These are phyloP conservation scores for Pythium aristosporum DNA, from an alignment of 352 stramenopile species.

Conservation along the genomic window DNA sequence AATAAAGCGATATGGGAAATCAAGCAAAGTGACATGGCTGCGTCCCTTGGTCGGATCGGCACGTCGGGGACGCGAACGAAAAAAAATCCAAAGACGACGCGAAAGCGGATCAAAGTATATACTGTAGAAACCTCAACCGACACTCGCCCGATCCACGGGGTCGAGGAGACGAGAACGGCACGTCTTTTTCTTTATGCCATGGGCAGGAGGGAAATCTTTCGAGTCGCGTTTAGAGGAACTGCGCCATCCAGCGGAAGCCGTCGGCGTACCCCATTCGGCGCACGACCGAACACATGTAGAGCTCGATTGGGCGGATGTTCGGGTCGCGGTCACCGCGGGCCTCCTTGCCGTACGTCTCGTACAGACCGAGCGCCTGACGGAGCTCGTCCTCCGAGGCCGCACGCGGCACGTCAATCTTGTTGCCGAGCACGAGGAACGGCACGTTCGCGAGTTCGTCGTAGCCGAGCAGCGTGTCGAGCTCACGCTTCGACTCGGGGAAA, in stretches of 20 bases:
- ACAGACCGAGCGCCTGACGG: conserved; percentile 93
- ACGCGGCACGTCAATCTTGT: conserved; percentile 99
- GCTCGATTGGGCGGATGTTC: conserved; percentile 95
- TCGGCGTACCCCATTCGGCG: conserved; percentile 98
- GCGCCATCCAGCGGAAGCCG: conserved; percentile 90
- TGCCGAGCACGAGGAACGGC: conserved; percentile 99
- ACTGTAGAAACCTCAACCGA: too few relatives aligned
- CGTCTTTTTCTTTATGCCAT: background rate
- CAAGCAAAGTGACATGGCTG: background rate
- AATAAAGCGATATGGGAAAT: background rate
- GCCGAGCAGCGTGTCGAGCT: conserved; percentile 97
- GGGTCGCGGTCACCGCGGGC: conserved; percentile 85
- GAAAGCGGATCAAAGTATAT: background rate
- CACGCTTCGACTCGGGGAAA: conserved; percentile 99
- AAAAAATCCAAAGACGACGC: conserved; percentile 6
- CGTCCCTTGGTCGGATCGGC: background rate
- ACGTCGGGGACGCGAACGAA: conserved; percentile 13
- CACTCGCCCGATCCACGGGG: background rate
- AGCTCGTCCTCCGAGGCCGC: conserved; percentile 99
- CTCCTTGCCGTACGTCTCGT: conserved; percentile 99
- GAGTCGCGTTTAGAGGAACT: conserved; percentile 75
- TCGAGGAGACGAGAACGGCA: background rate
- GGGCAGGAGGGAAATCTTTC: background rate
- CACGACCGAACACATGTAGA: conserved; percentile 99
- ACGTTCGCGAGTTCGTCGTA: conserved; percentile 98